Conservation (phyloP, 441 rosid species). For the Omphalea diandra region DNA sequence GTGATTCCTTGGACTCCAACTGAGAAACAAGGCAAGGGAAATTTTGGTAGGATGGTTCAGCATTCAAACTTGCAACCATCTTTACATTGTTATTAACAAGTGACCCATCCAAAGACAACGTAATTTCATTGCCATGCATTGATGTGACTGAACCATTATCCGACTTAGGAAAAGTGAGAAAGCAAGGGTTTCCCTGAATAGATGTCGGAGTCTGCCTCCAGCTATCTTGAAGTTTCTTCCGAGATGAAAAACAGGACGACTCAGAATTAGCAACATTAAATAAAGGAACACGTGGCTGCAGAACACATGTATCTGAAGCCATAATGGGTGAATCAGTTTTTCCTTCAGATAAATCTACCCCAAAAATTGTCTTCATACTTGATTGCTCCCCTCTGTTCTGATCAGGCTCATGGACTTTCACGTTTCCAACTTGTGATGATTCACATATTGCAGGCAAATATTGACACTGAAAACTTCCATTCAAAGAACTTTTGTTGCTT, state of each 20-base stretch:
- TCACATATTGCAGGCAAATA: slow-evolving; percentile 21
- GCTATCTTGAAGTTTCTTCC: slow-evolving; percentile 20
- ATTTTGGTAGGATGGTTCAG: slow-evolving; percentile 24
- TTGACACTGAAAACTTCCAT: slow-evolving; percentile 22
- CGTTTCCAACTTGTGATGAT: slow-evolving; percentile 23
- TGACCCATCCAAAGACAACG: slow-evolving; percentile 4
- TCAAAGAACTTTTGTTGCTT: slow-evolving; percentile 18
- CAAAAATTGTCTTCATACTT: slow-evolving; percentile 37
- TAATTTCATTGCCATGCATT: slow-evolving; percentile 21
- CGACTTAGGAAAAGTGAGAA: slow-evolving; percentile 17
- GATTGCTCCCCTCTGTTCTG: slow-evolving; percentile 20
- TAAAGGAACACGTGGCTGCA: slow-evolving; percentile 21
- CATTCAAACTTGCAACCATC: slow-evolving; percentile 21
- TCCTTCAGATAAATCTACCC: slow-evolving; percentile 38
- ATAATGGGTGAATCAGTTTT: slow-evolving; percentile 19
- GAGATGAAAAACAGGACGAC: slow-evolving; percentile 27
- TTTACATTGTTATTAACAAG: slow-evolving; percentile 12
- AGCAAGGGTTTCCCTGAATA: slow-evolving; percentile 23
- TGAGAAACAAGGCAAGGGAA: slow-evolving; percentile 17
- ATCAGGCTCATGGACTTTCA: slow-evolving; percentile 21
- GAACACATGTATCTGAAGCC: slow-evolving; percentile 12
- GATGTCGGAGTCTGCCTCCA: slow-evolving; percentile 21
- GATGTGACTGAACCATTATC: slow-evolving; percentile 23
- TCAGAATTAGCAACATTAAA: slow-evolving; percentile 26
- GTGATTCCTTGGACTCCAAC: slow-evolving; percentile 33